Evolutionary conservation across 1,139 yeast species (phyloP).

Genomic region (Suhomyces bolitotheri): DNA sequence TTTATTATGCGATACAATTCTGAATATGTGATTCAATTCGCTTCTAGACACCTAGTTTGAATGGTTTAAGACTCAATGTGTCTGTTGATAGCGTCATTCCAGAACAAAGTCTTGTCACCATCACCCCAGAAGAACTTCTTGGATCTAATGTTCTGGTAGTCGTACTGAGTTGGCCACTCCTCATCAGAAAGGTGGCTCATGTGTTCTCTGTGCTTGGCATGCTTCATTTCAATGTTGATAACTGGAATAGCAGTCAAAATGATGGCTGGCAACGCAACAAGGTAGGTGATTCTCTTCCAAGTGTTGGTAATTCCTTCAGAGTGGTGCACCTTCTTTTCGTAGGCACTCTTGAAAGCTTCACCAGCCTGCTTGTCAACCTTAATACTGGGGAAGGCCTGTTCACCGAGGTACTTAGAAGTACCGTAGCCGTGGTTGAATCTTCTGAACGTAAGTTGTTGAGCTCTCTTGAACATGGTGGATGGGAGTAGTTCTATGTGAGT

Average conservation of each 20-base stretch:
- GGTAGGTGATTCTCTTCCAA: conserved; percentile 84
- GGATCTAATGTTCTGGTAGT: conserved; percentile 84
- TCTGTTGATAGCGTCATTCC: conserved; percentile 93
- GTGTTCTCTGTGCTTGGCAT: conserved; percentile 88
- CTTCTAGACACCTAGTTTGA: no score
- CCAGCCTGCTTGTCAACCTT: conserved; percentile 44
- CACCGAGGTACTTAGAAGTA: conserved; percentile 44
- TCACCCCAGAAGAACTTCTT: conserved; percentile 97
- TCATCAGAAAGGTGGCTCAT: conserved; percentile 74
- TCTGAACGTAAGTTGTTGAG: conserved; percentile 41
- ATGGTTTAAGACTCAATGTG: conserved; percentile 64
- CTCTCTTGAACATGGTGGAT: conserved; percentile 37
- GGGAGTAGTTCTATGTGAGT: conserved; percentile 5
- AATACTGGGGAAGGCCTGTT: conserved; percentile 37
- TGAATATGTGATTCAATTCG: no score
- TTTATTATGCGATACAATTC: conserved; percentile 3
- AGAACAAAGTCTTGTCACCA: conserved; percentile 95
- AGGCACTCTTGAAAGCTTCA: conserved; percentile 41
- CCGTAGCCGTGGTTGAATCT: conserved; percentile 45
- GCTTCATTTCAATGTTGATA: conserved; percentile 77
- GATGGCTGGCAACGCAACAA: conserved; percentile 82
- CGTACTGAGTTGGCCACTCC: conserved; percentile 90
- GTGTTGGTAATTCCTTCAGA: conserved; percentile 70
- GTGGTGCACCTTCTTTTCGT: conserved; percentile 71
- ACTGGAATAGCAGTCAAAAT: conserved; percentile 77